These are phyloP conservation scores for Sugiyamaella xylanicola DNA, from an alignment of 1,139 yeast genomes.

Conservation along the genomic window DNA sequence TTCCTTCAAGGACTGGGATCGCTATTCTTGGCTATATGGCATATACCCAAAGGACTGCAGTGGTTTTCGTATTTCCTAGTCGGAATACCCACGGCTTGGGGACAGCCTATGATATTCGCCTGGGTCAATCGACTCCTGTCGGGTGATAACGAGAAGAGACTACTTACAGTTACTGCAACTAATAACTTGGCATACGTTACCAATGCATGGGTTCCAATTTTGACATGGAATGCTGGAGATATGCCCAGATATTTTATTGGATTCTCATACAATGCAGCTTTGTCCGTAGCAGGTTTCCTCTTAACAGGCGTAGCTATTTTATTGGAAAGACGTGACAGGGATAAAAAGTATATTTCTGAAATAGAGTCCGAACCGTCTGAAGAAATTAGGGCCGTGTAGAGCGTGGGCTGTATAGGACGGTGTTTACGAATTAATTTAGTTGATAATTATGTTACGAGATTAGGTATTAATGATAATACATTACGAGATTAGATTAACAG, in stretches of 20 bases:
- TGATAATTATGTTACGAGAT: too few species aligned
- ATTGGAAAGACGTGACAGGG: constrained; percentile 19
- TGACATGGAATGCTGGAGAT: constrained; percentile 55
- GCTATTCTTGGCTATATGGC: constrained; percentile 50
- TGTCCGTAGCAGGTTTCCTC: constrained; percentile 48
- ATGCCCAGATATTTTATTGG: constrained; percentile 54
- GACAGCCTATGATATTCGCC: constrained; percentile 54
- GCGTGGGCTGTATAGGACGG: too few species aligned
- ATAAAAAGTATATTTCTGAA: neutral
- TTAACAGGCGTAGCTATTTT: constrained; percentile 37
- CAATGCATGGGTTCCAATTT: constrained; percentile 51
- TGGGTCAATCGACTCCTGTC: constrained; percentile 56
- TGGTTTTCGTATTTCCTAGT: constrained; percentile 53
- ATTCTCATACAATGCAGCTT: constrained; percentile 53
- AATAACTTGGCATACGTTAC: constrained; percentile 57
- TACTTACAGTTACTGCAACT: constrained; percentile 53
- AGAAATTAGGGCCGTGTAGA: neutral
- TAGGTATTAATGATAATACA: too few species aligned
- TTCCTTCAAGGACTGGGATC: constrained; percentile 48
- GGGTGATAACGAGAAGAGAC: constrained; percentile 54
- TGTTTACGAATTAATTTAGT: too few species aligned
- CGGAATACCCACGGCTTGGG: constrained; percentile 51
- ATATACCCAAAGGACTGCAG: constrained; percentile 51
- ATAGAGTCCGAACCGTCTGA: constrained; percentile 4
- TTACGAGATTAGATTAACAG: too few species aligned